These are phyloP conservation scores for Ceratocystis destructans DNA, from an alignment of 2,329 filamentous ascomycete species.

Conservation along the genomic window DNA sequence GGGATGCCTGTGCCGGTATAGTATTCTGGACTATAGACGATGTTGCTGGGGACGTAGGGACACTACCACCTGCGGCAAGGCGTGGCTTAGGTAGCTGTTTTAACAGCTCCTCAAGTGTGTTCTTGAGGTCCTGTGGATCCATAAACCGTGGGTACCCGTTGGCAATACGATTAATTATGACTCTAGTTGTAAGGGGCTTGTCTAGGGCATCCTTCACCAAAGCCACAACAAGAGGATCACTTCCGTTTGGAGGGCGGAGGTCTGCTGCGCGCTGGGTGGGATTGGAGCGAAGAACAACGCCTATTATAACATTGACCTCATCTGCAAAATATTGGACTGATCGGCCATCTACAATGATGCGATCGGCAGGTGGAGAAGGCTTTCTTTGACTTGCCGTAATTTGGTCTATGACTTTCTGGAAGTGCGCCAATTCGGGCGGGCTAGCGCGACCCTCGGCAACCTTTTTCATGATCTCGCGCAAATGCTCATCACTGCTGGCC, in stretches of 20 bases:
- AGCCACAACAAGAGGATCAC: slow-evolving; percentile 42
- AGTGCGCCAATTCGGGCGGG: slow-evolving; percentile 56
- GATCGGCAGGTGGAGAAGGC: slow-evolving; percentile 41
- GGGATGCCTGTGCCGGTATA: background rate
- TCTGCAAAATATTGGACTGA: slow-evolving; percentile 48
- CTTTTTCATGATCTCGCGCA: slow-evolving; percentile 70
- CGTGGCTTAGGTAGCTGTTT: slow-evolving; percentile 21
- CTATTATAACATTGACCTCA: slow-evolving; percentile 43
- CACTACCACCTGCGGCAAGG: slow-evolving; percentile 17
- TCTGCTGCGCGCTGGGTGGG: slow-evolving; percentile 41
- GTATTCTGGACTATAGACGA: background rate
- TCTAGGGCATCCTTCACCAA: slow-evolving; percentile 46
- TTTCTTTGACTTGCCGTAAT: slow-evolving; percentile 49
- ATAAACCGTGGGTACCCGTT: slow-evolving; percentile 35
- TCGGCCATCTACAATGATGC: slow-evolving; percentile 40
- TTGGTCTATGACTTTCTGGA: slow-evolving; percentile 70
- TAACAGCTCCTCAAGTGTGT: slow-evolving; percentile 36
- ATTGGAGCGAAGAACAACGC: slow-evolving; percentile 46
- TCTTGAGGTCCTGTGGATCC: slow-evolving; percentile 42
- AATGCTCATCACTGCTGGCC: slow-evolving; percentile 56
- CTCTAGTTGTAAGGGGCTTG: slow-evolving; percentile 33
- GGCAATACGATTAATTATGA: slow-evolving; percentile 42
- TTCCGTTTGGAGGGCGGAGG: slow-evolving; percentile 39
- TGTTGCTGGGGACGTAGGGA: slow-evolving; percentile 17
- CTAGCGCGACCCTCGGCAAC: slow-evolving; percentile 64